A percentile compares a stretch with the other conserved stretches of the same genome.
These are phyloP conservation scores for Triglochin maritima DNA, from an alignment of 106 monocot genomes.

Conservation along the genomic window DNA sequence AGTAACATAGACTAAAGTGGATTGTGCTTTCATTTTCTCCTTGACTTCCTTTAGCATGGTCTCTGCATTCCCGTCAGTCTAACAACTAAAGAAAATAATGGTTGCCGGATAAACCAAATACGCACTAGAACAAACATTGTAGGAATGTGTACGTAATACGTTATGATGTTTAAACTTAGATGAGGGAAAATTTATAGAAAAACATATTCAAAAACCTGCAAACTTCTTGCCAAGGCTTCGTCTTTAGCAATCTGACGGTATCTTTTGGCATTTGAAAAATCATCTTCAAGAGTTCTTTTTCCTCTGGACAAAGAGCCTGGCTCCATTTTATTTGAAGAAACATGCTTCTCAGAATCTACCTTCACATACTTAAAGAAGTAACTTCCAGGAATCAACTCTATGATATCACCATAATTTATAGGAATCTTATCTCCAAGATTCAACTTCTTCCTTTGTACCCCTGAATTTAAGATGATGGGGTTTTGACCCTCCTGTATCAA, in stretches of 20 bases:
- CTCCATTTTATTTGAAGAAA: slow-evolving; percentile 11
- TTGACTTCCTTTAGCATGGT: no score
- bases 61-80: no score
- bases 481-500: slow-evolving; percentile 73
- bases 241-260: slow-evolving; percentile 32
- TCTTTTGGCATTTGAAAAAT: slow-evolving; percentile 8
- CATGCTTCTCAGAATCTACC: slow-evolving; percentile 14
- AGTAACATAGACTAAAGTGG: no score
- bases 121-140: no score
- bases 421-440: slow-evolving; percentile 34
- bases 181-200: neutral
- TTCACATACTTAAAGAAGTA: slow-evolving; percentile 55
- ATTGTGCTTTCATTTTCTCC: no score
- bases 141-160: no score
- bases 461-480: slow-evolving; percentile 46
- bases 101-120: no score
- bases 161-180: no score
- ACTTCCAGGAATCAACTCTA: slow-evolving; percentile 82
- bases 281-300: slow-evolving; percentile 22
- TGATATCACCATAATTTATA: slow-evolving; percentile 56
- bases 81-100: no score
- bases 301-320: slow-evolving; percentile 16
- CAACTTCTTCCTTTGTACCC: slow-evolving; percentile 41
- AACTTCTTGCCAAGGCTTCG: slow-evolving; percentile 30
- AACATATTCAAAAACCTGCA: slow-evolving; percentile 36